phyloP scores from a whole-genome alignment of 352 stramenopile genomes.

The Phytophthora idaei region DNA sequence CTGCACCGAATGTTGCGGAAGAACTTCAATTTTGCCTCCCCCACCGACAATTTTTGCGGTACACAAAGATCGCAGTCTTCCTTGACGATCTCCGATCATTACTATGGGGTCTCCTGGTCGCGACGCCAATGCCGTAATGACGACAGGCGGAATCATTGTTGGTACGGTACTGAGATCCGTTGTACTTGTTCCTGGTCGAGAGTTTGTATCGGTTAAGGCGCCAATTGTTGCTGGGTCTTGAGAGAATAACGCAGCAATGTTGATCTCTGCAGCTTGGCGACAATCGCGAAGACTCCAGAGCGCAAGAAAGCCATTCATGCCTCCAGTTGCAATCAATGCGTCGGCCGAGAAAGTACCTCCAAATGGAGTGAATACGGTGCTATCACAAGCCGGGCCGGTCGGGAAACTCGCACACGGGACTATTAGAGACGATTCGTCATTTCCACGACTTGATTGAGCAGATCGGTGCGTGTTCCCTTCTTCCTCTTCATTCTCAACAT shows the following conservation, averaged over 20 bases:
- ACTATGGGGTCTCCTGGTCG: constrained; percentile 61
- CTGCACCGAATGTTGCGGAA: constrained; percentile 69
- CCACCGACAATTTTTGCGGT: constrained; percentile 56
- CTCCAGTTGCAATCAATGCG: constrained; percentile 59
- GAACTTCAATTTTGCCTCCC: constrained; percentile 51
- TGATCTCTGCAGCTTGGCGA: constrained; percentile 42
- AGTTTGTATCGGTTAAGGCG: constrained; percentile 1
- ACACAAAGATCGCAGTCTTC: constrained; percentile 62
- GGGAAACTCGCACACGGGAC: constrained; percentile 56
- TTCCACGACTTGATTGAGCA: constrained; percentile 1
- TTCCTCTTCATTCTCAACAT: constrained; percentile 63
- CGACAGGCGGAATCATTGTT: constrained; percentile 14
- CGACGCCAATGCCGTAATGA: constrained; percentile 56
- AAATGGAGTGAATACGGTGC: constrained; percentile 58
- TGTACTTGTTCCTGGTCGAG: constrained; percentile 20
- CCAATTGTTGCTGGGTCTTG: constrained; percentile 20
- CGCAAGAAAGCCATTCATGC: constrained; percentile 46
- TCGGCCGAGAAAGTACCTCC: constrained; percentile 53
- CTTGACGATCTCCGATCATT: constrained; percentile 61
- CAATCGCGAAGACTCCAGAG: constrained; percentile 64
- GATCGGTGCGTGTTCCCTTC: constrained; percentile 25
- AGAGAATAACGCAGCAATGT: constrained; percentile 49
- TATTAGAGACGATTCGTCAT: constrained; percentile 40
- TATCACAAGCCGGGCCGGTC: constrained; percentile 49
- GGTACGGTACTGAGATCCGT: constrained; percentile 1